Evolutionary conservation across 306 rosid species (phyloP).

Genomic region (Luffa acutangula): DNA sequence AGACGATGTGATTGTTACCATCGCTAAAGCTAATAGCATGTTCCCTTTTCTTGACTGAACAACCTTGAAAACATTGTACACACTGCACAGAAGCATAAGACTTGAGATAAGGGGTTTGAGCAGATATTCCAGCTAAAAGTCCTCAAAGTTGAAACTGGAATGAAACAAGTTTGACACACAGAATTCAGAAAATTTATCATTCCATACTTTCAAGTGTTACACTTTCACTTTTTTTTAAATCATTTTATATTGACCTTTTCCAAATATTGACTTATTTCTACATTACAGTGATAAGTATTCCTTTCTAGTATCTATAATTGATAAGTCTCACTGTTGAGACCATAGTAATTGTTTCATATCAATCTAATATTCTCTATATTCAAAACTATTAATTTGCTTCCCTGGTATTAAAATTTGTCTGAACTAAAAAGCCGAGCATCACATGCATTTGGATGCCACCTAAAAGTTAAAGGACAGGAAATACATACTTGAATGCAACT

Average conservation of each 20-base stretch:
- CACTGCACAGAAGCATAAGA: constrained; percentile 45
- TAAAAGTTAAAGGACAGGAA: neutral
- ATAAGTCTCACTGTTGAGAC: neutral
- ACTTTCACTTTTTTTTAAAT: neutral
- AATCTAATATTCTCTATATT: neutral
- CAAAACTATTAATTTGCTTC: neutral
- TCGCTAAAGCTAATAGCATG: constrained; percentile 75
- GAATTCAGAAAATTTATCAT: neutral
- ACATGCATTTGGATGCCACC: neutral
- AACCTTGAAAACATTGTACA: constrained; percentile 58
- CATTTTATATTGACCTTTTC: neutral
- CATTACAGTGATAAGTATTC: neutral
- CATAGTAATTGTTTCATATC: neutral
- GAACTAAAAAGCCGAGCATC: neutral
- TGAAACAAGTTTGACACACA: neutral
- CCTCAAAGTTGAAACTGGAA: neutral
- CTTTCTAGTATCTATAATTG: neutral
- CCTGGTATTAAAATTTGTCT: neutral
- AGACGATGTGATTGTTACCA: constrained; percentile 35
- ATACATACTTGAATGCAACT: constrained; percentile 59
- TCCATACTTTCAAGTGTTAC: neutral
- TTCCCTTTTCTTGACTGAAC: constrained; percentile 71
- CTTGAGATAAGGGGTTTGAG: neutral
- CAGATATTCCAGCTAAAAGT: neutral
- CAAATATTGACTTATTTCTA: neutral